These are phyloP conservation scores for Castanea sativa DNA, from an alignment of 306 rosid species.

Conservation along the genomic window DNA sequence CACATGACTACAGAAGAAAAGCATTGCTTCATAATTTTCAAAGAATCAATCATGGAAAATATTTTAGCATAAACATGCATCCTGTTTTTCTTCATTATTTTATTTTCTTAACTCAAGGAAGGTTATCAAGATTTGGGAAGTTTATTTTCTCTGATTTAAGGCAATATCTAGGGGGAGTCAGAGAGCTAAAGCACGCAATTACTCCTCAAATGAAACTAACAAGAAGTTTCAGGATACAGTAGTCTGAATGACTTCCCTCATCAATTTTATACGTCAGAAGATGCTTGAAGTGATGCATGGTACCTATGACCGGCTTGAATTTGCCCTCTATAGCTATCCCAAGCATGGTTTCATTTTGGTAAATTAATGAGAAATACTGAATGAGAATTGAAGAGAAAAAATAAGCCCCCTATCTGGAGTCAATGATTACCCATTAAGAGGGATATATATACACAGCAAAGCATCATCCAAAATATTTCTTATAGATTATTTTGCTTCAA, in stretches of 20 bases:
- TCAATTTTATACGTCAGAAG: not conserved
- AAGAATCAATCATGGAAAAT: not conserved
- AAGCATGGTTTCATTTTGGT: not conserved
- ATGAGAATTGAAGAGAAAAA: no score
- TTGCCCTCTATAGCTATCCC: not conserved
- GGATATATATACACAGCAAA: no score
- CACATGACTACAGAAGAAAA: not conserved
- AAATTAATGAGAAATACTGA: not conserved
- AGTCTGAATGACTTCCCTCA: not conserved
- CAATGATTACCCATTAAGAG: no score
- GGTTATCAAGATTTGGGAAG: not conserved
- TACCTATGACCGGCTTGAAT: not conserved
- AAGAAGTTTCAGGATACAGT: not conserved
- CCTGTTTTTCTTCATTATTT: not conserved
- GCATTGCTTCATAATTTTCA: not conserved
- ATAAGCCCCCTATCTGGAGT: no score
- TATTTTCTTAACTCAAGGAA: not conserved
- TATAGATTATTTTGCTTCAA: no score
- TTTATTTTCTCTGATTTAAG: not conserved
- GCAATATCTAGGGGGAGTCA: not conserved
- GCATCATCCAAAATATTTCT: no score
- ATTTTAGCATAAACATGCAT: not conserved
- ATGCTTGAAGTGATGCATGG: not conserved
- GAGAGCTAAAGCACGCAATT: not conserved
- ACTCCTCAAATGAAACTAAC: not conserved